Conservation (phyloP, 495 filamentous ascomycete species). For the Oleoguttula mirabilis region DNA sequence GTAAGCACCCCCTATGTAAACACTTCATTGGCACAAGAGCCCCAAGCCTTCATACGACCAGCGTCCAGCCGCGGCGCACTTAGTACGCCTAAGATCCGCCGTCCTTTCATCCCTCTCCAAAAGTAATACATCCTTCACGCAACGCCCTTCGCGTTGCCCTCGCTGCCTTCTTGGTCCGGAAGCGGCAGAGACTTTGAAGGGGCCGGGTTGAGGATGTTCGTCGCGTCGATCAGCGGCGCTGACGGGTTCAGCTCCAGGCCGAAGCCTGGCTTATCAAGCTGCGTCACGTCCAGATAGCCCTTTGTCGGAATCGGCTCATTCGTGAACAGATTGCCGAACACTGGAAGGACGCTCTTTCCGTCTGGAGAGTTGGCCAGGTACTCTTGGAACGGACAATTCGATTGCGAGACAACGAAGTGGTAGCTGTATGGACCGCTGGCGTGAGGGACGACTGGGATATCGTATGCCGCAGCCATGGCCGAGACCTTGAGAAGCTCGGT, state of each 20-base stretch:
- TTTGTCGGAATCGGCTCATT: conserved; percentile 82
- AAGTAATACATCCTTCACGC: not conserved
- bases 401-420: conserved; percentile 83
- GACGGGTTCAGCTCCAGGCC: conserved; percentile 73
- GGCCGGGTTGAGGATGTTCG: conserved; percentile 57
- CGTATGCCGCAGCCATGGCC: conserved; percentile 79
- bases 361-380: conserved; percentile 87
- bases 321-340: conserved; percentile 81
- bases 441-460: conserved; percentile 88
- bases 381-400: conserved; percentile 87
- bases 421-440: conserved; percentile 88
- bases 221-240: conserved; percentile 64
- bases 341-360: conserved; percentile 73
- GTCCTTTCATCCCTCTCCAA: not conserved
- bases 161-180: conserved; percentile 6
- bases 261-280: conserved; percentile 83
- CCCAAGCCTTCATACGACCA: too few relatives aligned
- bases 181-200: conserved; percentile 45
- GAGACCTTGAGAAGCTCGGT: conserved; percentile 84
- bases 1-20: too few relatives aligned
- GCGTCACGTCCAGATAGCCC: conserved; percentile 63
- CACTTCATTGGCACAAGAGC: too few relatives aligned
- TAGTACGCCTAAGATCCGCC: not conserved
- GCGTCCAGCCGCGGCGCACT: too few relatives aligned
- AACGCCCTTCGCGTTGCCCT: not conserved